phyloP scores from a whole-genome alignment of 495 filamentous ascomycete genomes.

The Hyaloscypha variabilis region DNA sequence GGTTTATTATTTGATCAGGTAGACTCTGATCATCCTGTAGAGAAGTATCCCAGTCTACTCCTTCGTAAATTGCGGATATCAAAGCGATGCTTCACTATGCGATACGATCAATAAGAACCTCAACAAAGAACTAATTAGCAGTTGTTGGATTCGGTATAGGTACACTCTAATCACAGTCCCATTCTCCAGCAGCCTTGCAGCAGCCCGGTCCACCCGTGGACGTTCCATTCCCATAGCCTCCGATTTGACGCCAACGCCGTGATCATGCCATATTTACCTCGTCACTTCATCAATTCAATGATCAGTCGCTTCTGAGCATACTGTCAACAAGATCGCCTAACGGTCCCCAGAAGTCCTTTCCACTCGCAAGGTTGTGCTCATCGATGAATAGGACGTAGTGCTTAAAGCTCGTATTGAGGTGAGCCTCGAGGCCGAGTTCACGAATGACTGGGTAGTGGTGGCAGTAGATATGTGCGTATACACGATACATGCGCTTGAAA shows the following conservation, averaged over 20 bases:
- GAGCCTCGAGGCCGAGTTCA: conserved; percentile 92
- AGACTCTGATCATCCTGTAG: too few relatives aligned
- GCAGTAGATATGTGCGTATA: conserved; percentile 99
- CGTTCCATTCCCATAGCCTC: conserved; percentile 9
- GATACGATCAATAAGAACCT: background rate
- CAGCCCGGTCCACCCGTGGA: background rate
- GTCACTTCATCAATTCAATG: conserved; percentile 2
- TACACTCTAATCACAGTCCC: conserved; percentile 17
- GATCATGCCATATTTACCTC: conserved; percentile 10
- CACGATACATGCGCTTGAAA: conserved; percentile 97
- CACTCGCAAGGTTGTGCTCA: conserved; percentile 84
- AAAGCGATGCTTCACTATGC: background rate
- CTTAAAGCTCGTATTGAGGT: conserved; percentile 99
- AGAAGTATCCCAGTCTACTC: too few relatives aligned
- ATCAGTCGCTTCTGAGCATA: conserved; percentile 90
- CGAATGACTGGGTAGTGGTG: conserved; percentile 98
- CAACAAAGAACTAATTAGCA: background rate
- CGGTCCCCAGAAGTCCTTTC: conserved; percentile 98
- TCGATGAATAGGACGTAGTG: conserved; percentile 98
- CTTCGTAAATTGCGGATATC: background rate
- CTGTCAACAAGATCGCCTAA: conserved; percentile 94
- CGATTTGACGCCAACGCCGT: conserved; percentile 25
- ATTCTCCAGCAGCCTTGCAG: conserved; percentile 1
- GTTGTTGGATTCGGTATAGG: background rate
- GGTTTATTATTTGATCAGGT: too few relatives aligned